Percentiles rank a stretch among this genome's conserved stretches.
Conservation (phyloP, 1,139 yeast genomes). For the Pichia sp. region DNA sequence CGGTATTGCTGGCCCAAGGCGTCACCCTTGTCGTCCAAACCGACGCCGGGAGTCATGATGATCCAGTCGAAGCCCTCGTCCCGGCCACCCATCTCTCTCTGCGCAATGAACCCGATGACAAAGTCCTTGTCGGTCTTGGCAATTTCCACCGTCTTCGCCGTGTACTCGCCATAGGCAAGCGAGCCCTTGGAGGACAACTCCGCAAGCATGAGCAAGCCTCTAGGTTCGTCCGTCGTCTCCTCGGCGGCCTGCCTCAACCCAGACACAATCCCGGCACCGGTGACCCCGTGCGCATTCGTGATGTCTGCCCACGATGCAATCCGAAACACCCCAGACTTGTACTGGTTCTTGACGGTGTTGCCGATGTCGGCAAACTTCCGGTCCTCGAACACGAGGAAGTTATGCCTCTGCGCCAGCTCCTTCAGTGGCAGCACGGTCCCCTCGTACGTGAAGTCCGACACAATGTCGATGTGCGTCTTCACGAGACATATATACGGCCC, state of each 20-base stretch:
- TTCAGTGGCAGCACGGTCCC: slow-evolving; percentile 72
- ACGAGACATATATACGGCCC: slow-evolving; percentile 92
- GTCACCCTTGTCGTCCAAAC: slow-evolving; percentile 96
- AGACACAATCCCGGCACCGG: slow-evolving; percentile 88
- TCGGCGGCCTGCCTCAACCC: slow-evolving; percentile 85
- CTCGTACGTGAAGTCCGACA: slow-evolving; percentile 82
- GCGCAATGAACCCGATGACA: slow-evolving; percentile 96
- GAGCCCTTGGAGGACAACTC: slow-evolving; percentile 93
- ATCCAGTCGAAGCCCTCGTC: slow-evolving; percentile 91
- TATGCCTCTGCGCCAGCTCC: slow-evolving; percentile 66
- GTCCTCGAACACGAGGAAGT: slow-evolving; percentile 88
- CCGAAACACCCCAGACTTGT: slow-evolving; percentile 81
- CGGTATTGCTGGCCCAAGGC: slow-evolving; percentile 95
- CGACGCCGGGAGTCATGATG: slow-evolving; percentile 97
- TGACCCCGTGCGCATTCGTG: slow-evolving; percentile 96
- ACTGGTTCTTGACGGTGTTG: slow-evolving; percentile 91
- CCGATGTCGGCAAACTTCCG: slow-evolving; percentile 99
- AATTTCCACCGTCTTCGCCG: slow-evolving; percentile 79
- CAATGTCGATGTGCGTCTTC: slow-evolving; percentile 91
- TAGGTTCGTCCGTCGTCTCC: slow-evolving; percentile 54
- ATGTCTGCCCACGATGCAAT: slow-evolving; percentile 95
- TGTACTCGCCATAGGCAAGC: slow-evolving; percentile 87
- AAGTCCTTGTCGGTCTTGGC: slow-evolving; percentile 84
- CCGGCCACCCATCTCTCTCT: slow-evolving; percentile 76
- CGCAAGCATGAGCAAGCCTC: slow-evolving; percentile 93